A percentile compares a stretch with the other conserved stretches of the same genome.
Conservation (phyloP, 345 rosid species). For the Sonneratia alba region DNA sequence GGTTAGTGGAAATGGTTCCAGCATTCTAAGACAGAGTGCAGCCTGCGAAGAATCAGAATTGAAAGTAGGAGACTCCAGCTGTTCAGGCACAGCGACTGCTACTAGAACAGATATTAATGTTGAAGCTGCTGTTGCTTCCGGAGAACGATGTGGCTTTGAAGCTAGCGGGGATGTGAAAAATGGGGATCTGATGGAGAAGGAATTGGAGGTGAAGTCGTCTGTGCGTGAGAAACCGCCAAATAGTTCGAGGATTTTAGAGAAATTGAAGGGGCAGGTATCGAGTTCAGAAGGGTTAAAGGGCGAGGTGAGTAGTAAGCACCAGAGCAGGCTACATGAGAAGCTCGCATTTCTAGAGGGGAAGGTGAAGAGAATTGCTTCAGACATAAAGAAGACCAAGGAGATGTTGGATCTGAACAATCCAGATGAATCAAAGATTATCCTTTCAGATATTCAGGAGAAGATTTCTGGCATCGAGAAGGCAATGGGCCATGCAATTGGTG, state of each 20-base stretch:
- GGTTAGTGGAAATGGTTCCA: constrained; percentile 12
- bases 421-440: constrained; percentile 53
- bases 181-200: constrained; percentile 14
- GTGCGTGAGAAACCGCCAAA: not conserved
- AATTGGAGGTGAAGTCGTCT: not conserved
- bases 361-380: constrained; percentile 87
- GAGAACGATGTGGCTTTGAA: not conserved
- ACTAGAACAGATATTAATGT: not conserved
- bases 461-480: constrained; percentile 83
- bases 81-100: not conserved
- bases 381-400: constrained; percentile 87
- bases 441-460: constrained; percentile 82
- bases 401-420: constrained; percentile 85
- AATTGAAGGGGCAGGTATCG: constrained; percentile 28
- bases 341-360: constrained; percentile 91
- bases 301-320: constrained; percentile 26
- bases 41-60: constrained; percentile 3
- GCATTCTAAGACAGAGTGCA: constrained; percentile 17
- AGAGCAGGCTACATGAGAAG: constrained; percentile 83
- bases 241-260: constrained; percentile 17
- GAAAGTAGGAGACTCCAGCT: not conserved
- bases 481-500: constrained; percentile 39
- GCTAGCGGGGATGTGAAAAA: not conserved
- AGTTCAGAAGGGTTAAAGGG: constrained; percentile 19
- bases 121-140: not conserved